Conservation (phyloP, 2,329 filamentous ascomycete species). For the Neopestalotiopsis rosae region DNA sequence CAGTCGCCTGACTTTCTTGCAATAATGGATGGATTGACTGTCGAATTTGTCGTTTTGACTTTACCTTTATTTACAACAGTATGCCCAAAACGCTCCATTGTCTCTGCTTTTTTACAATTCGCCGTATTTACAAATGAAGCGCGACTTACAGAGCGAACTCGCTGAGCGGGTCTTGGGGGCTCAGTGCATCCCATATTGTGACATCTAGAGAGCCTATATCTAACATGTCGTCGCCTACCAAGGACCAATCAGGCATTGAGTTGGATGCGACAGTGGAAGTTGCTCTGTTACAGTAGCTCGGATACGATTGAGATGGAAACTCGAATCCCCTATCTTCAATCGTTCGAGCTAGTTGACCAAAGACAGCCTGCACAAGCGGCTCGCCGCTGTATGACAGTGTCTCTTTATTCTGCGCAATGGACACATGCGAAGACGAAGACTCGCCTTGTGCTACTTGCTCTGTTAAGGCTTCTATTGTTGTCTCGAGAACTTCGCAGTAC, state of each 20-base stretch:
- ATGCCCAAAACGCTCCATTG: too few relatives aligned
- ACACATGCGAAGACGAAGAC: background rate
- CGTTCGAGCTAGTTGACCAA: background rate
- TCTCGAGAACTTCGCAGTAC: slow-evolving; percentile 4
- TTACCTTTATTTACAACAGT: too few relatives aligned
- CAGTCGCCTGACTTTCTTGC: too few relatives aligned
- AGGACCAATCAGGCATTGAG: background rate
- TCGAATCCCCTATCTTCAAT: background rate
- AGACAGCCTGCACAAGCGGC: background rate
- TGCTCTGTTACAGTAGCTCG: background rate
- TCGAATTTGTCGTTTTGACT: too few relatives aligned
- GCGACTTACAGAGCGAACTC: background rate
- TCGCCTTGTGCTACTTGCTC: background rate
- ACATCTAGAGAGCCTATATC: background rate
- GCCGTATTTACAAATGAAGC: background rate
- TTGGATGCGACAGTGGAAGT: background rate
- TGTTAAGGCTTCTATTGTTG: background rate
- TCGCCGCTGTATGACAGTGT: background rate
- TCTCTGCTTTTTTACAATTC: too few relatives aligned
- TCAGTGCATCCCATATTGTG: background rate
- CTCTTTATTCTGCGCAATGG: background rate
- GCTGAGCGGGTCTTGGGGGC: background rate
- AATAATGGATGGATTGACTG: too few relatives aligned
- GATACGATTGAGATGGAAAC: background rate
- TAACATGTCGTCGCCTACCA: background rate